Evolutionary conservation across 306 rosid genomes (phyloP).

Genomic region (Vigna unguiculata): DNA sequence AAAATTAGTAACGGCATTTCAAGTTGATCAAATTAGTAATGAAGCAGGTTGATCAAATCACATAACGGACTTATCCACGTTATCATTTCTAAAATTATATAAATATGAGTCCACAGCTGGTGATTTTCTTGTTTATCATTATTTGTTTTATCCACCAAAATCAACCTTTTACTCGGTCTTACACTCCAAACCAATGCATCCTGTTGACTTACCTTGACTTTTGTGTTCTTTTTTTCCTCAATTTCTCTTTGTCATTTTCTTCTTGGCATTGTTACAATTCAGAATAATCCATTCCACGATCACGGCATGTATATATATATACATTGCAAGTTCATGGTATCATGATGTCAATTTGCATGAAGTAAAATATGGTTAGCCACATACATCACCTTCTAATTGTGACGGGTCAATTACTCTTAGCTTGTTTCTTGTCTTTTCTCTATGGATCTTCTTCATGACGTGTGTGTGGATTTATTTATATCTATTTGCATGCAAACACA

Average conservation of each 20-base stretch:
- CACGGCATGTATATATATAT: background rate
- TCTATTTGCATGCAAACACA: background rate
- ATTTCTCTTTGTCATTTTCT: background rate
- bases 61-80: no score
- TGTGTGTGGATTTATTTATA: background rate
- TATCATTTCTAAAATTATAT: no score
- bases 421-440: slow-evolving; percentile 8
- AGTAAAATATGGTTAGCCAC: background rate
- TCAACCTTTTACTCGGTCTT: slow-evolving; percentile 34
- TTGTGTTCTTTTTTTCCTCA: background rate
- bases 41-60: no score
- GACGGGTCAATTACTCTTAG: background rate
- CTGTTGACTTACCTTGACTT: slow-evolving; percentile 28
- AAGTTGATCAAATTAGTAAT: no score
- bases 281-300: background rate
- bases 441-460: background rate
- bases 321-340: background rate
- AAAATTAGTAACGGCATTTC: no score
- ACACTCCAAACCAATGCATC: background rate
- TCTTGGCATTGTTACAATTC: background rate
- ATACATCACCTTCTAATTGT: background rate
- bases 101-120: no score
- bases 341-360: background rate
- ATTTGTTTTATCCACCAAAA: slow-evolving; percentile 10
- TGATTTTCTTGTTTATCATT: background rate